Evolutionary conservation across 345 rosid species (phyloP).

Genomic region (Camelina sativa): DNA sequence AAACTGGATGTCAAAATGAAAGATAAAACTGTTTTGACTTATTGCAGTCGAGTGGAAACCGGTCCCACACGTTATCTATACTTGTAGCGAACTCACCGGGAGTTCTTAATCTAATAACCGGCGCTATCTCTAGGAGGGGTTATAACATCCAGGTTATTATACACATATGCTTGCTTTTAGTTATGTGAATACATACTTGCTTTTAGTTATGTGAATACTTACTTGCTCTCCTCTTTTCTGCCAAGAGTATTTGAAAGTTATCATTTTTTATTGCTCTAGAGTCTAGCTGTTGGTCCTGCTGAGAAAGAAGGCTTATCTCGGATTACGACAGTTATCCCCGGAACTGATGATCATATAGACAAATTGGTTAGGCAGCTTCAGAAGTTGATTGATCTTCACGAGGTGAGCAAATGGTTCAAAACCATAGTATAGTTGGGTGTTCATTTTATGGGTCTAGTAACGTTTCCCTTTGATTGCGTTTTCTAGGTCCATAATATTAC

Average conservation of each 20-base stretch:
- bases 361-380: slow-evolving; percentile 72
- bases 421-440: neutral
- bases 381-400: slow-evolving; percentile 69
- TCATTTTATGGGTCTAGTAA: slow-evolving; percentile 9
- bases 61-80: slow-evolving; percentile 69
- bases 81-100: slow-evolving; percentile 68
- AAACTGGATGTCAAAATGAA: slow-evolving; percentile 14
- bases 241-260: slow-evolving; percentile 21
- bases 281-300: slow-evolving; percentile 73
- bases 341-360: slow-evolving; percentile 69
- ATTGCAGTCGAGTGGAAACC: slow-evolving; percentile 63
- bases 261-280: slow-evolving; percentile 45
- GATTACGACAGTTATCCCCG: slow-evolving; percentile 78
- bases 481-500: slow-evolving; percentile 62
- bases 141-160: slow-evolving; percentile 69
- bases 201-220: slow-evolving; percentile 15
- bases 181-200: slow-evolving; percentile 12
- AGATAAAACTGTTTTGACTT: neutral
- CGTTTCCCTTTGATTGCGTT: slow-evolving; percentile 18
- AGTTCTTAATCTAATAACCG: slow-evolving; percentile 71
- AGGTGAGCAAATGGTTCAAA: slow-evolving; percentile 49
- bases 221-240: slow-evolving; percentile 17
- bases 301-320: slow-evolving; percentile 75
- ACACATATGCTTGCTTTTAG: slow-evolving; percentile 15
- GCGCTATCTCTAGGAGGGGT: slow-evolving; percentile 77